Percentiles rank a stretch among this genome's conserved stretches.
phyloP scores from a whole-genome alignment of 225 moss, liverwort and hornwort genomes.

The Asterella californica region DNA sequence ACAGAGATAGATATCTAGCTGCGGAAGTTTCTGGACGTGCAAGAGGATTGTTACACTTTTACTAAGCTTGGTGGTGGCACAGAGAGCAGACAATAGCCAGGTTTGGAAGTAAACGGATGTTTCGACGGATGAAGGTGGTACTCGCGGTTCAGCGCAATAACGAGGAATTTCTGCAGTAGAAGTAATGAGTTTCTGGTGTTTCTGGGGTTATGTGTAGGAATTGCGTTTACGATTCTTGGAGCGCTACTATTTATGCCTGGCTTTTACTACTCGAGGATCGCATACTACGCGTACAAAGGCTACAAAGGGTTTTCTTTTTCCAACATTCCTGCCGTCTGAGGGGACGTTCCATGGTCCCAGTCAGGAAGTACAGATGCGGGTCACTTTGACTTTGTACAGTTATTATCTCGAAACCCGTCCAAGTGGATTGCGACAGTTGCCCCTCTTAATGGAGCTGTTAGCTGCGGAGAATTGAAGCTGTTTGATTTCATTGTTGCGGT shows the following conservation, averaged over 20 bases:
- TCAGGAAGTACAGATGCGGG: not conserved
- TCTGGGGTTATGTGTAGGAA: conserved; percentile 34
- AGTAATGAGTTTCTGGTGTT: not conserved
- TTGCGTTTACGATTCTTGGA: conserved; percentile 73
- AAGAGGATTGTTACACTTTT: not conserved
- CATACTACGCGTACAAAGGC: conserved; percentile 80
- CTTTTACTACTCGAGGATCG: conserved; percentile 81
- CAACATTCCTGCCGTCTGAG: conserved; percentile 73
- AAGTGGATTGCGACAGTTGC: conserved; percentile 10
- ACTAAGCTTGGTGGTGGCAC: not conserved
- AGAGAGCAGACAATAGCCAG: not conserved
- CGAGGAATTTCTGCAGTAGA: not conserved
- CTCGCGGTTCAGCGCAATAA: not conserved
- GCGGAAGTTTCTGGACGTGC: too few relatives aligned
- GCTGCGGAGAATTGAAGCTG: not conserved
- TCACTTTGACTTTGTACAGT: conserved; percentile 12
- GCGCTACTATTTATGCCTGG: conserved; percentile 61
- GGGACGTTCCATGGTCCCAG: not conserved
- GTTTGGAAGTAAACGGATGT: not conserved
- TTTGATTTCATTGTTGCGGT: conserved; percentile 5
- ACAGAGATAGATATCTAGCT: too few relatives aligned
- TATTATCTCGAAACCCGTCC: not conserved
- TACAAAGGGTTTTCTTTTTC: conserved; percentile 83
- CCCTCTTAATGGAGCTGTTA: conserved; percentile 1
- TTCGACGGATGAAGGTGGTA: not conserved